Conservation (phyloP, 2,329 filamentous ascomycete genomes). For the Colletotrichum magnum region DNA sequence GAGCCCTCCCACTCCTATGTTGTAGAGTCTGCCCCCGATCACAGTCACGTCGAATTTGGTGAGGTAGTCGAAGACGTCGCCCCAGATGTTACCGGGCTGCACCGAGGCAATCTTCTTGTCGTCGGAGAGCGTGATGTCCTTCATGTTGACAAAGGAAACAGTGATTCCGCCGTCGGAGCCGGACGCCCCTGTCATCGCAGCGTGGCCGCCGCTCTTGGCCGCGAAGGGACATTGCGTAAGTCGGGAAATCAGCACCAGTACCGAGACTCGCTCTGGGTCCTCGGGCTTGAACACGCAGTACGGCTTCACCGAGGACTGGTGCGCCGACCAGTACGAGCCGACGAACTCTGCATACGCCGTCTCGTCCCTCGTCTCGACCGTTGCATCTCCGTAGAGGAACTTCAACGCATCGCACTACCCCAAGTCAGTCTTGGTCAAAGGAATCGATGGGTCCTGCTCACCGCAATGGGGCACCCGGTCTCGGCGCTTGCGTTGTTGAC, state of each 20-base stretch:
- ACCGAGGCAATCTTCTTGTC: slow-evolving; percentile 51
- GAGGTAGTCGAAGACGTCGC: slow-evolving; percentile 52
- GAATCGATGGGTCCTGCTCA: too few relatives aligned
- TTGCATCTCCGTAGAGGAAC: slow-evolving; percentile 24
- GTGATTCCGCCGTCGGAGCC: slow-evolving; percentile 33
- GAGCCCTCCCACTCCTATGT: slow-evolving; percentile 43
- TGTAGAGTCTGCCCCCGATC: slow-evolving; percentile 55
- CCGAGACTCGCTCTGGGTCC: slow-evolving; percentile 48
- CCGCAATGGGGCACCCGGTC: too few relatives aligned
- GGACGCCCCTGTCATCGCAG: slow-evolving; percentile 36
- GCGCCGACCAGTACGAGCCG: slow-evolving; percentile 35
- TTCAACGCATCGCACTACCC: slow-evolving; percentile 31
- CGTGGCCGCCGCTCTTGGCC: slow-evolving; percentile 37
- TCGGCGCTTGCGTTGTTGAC: too few relatives aligned
- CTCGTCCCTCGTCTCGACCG: slow-evolving; percentile 20
- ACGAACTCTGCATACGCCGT: slow-evolving; percentile 26
- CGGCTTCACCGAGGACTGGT: slow-evolving; percentile 38
- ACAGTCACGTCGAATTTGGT: slow-evolving; percentile 51
- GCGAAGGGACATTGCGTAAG: slow-evolving; percentile 40
- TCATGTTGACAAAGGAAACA: slow-evolving; percentile 32
- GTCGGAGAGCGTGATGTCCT: slow-evolving; percentile 42
- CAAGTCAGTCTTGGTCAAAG: not conserved
- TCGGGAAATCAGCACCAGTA: slow-evolving; percentile 49
- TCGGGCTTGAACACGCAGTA: slow-evolving; percentile 55
- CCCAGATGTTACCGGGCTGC: slow-evolving; percentile 58